phyloP scores from a whole-genome alignment of 176 grass and related monocot genomes.

The Puya raimondii region DNA sequence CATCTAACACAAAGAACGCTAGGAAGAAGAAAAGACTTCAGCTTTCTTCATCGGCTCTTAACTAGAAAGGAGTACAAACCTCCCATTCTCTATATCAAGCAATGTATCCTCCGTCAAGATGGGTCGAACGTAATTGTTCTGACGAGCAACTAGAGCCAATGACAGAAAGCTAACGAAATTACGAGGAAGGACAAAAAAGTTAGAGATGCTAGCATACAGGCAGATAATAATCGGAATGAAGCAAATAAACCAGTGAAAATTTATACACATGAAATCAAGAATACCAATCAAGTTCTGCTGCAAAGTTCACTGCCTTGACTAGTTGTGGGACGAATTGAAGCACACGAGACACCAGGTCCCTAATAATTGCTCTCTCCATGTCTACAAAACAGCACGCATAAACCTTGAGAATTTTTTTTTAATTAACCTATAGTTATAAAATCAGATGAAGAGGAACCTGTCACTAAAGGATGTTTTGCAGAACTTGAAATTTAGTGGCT shows the following conservation, averaged over 20 bases:
- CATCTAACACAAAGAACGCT: neutral
- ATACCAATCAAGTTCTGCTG: constrained; percentile 99
- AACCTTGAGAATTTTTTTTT: neutral
- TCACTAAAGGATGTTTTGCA: no score
- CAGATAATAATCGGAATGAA: neutral
- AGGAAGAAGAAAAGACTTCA: neutral
- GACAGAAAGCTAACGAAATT: constrained; percentile 66
- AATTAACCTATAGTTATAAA: no score
- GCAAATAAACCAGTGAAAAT: constrained; percentile 4
- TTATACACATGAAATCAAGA: constrained; percentile 11
- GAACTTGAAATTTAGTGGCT: no score
- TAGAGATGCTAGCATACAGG: neutral
- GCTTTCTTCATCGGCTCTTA: neutral
- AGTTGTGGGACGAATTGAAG: constrained; percentile 73
- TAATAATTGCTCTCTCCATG: constrained; percentile 97
- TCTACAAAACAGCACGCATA: constrained; percentile 31
- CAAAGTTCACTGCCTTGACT: constrained; percentile 79
- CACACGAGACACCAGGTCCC: constrained; percentile 74
- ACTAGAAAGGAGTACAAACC: constrained; percentile 37
- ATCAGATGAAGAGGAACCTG: no score
- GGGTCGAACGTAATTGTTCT: constrained; percentile 84
- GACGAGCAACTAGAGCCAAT: constrained; percentile 66
- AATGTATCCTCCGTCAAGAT: constrained; percentile 72
- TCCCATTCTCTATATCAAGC: constrained; percentile 90
- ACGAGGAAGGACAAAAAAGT: neutral